Conservation (phyloP, 768 basidiomycete species). For the Phylloporus sp. region DNA sequence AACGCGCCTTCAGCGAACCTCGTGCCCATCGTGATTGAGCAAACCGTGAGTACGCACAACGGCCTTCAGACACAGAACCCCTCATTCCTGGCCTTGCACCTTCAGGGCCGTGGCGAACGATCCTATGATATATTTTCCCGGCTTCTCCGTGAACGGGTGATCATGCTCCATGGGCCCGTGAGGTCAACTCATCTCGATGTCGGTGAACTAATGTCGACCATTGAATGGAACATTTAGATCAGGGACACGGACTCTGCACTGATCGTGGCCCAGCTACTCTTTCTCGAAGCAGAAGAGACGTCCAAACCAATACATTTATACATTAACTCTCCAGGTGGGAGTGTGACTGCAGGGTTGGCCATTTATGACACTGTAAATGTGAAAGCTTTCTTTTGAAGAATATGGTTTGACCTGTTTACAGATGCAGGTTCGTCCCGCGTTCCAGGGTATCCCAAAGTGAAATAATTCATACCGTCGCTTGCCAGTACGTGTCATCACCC, state of each 20-base stretch:
- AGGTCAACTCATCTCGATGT: slow-evolving; percentile 27
- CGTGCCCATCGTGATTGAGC: slow-evolving; percentile 91
- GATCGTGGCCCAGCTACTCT: slow-evolving; percentile 87
- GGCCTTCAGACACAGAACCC: slow-evolving; percentile 4
- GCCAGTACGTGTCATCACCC: slow-evolving; percentile 85
- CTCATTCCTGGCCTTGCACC: slow-evolving; percentile 14
- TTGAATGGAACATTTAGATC: slow-evolving; percentile 50
- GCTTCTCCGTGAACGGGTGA: slow-evolving; percentile 86
- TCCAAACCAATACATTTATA: slow-evolving; percentile 94
- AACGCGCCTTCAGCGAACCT: slow-evolving; percentile 54
- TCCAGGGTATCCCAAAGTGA: slow-evolving; percentile 1
- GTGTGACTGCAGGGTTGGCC: slow-evolving; percentile 92
- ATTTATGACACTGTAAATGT: slow-evolving; percentile 91
- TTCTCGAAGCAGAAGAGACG: slow-evolving; percentile 93
- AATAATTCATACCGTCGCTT: slow-evolving; percentile 26
- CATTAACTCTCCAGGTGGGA: slow-evolving; percentile 95
- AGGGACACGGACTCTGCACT: slow-evolving; percentile 86
- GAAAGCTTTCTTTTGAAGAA: slow-evolving; percentile 2
- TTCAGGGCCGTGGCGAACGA: slow-evolving; percentile 77
- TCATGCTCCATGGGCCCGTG: slow-evolving; percentile 93
- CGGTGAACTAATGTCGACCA: slow-evolving; percentile 10
- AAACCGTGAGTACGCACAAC: slow-evolving; percentile 56
- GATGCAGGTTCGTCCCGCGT: slow-evolving; percentile 60
- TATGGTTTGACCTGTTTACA: slow-evolving; percentile 30
- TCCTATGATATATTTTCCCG: slow-evolving; percentile 97